These are phyloP conservation scores for Neofusicoccum cordaticola DNA, from an alignment of 2,329 filamentous ascomycete genomes.

Conservation along the genomic window DNA sequence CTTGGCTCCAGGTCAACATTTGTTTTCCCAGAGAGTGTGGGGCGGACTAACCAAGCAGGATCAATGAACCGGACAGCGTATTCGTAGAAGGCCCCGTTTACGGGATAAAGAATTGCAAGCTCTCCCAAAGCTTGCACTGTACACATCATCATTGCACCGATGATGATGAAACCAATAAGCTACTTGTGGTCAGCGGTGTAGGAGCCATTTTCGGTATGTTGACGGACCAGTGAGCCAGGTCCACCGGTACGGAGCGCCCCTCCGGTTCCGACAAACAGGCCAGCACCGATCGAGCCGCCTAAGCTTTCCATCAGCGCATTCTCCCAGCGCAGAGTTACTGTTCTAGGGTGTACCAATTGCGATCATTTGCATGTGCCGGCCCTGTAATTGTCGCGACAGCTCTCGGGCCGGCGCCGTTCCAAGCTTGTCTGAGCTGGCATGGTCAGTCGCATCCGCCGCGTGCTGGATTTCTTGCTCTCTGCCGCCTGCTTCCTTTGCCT, in stretches of 20 bases:
- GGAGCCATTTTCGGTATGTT: not conserved
- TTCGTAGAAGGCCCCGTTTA: conserved; percentile 41
- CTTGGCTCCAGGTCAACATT: conserved; percentile 22
- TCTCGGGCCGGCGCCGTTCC: not conserved
- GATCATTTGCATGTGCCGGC: conserved; percentile 38
- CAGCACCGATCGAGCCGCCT: conserved; percentile 60
- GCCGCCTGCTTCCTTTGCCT: no score
- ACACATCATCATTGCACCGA: conserved; percentile 38
- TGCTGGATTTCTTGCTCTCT: no score
- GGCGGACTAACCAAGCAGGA: conserved; percentile 44
- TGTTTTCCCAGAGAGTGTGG: conserved; percentile 26
- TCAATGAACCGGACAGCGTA: conserved; percentile 46
- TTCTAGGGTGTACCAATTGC: conserved; percentile 31
- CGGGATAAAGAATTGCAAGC: conserved; percentile 40
- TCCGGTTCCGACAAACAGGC: conserved; percentile 62
- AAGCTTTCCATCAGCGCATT: not conserved
- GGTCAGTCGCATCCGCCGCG: no score
- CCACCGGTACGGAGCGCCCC: conserved; percentile 53
- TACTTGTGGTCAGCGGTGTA: not conserved
- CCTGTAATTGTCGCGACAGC: conserved; percentile 42
- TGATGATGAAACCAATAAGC: conserved; percentile 32
- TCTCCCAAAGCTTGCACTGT: conserved; percentile 43
- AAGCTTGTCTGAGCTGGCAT: no score
- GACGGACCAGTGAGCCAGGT: conserved; percentile 29
- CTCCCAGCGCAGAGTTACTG: no score